Conservation (phyloP, 305 asterid genomes). For the Andrographis paniculata region DNA sequence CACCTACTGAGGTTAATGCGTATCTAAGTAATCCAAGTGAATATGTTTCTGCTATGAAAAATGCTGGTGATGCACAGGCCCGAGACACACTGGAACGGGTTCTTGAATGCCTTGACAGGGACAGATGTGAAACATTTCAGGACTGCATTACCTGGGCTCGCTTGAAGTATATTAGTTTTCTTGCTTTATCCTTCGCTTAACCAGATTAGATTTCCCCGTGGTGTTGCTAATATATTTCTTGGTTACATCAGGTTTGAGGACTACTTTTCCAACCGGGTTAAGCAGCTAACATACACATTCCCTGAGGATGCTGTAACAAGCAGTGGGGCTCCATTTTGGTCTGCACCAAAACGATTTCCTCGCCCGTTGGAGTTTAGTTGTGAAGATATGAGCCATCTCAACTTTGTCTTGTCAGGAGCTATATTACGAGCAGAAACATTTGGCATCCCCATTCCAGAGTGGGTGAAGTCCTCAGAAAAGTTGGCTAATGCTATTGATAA, state of each 20-base stretch:
- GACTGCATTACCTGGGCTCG: slow-evolving; percentile 93
- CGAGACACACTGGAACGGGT: slow-evolving; percentile 81
- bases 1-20: slow-evolving; percentile 85
- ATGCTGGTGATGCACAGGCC: slow-evolving; percentile 98
- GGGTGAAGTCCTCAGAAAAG: slow-evolving; percentile 68
- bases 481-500: slow-evolving; percentile 63
- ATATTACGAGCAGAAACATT: slow-evolving; percentile 76
- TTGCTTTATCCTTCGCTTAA: no score
- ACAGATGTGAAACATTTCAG: slow-evolving; percentile 73
- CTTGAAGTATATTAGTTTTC: slow-evolving; percentile 36
- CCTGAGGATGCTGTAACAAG: slow-evolving; percentile 92
- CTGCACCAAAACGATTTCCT: slow-evolving; percentile 93
- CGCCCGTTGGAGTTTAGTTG: slow-evolving; percentile 58
- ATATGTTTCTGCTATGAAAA: slow-evolving; percentile 58
- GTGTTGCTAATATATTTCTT: slow-evolving; percentile 1
- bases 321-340: slow-evolving; percentile 93
- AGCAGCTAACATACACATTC: slow-evolving; percentile 76
- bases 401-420: slow-evolving; percentile 68
- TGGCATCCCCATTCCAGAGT: slow-evolving; percentile 77
- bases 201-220: no score
- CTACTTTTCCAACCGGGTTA: slow-evolving; percentile 68
- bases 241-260: slow-evolving; percentile 66
- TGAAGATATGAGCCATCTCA: slow-evolving; percentile 75
- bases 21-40: slow-evolving; percentile 66
- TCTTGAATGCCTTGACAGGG: slow-evolving; percentile 71